Conservation (phyloP, 2,329 filamentous ascomycete genomes). For the Laburnicola sp. region DNA sequence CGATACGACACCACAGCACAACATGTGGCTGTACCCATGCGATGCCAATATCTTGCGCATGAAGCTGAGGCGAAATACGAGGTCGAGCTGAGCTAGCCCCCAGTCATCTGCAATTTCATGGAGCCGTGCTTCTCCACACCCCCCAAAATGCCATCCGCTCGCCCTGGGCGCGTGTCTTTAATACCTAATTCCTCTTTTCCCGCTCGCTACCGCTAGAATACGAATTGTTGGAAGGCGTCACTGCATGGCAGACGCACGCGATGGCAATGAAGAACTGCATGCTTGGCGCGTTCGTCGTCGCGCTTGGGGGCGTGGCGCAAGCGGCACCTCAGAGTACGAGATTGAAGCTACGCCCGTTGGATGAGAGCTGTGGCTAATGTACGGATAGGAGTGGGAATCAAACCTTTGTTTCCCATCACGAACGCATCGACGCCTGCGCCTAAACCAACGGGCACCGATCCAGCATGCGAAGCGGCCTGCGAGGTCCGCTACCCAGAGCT, state of each 20-base stretch:
- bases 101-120: conserved; percentile 6
- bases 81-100: conserved; percentile 2
- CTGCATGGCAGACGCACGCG: neutral
- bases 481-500: conserved; percentile 11
- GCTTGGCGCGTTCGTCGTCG: conserved; percentile 5
- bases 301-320: conserved; percentile 11
- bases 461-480: conserved; percentile 8
- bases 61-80: conserved; percentile 17
- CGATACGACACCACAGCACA: neutral
- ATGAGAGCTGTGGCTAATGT: conserved; percentile 3
- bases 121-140: neutral
- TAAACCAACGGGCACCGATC: conserved; percentile 4
- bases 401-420: conserved; percentile 2
- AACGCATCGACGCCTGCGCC: conserved; percentile 5
- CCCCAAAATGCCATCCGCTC: conserved; percentile 13
- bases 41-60: conserved; percentile 13
- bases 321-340: conserved; percentile 14
- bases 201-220: conserved; percentile 6
- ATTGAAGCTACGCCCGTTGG: neutral
- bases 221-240: neutral
- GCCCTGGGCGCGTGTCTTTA: conserved; percentile 1
- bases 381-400: conserved; percentile 1
- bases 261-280: conserved; percentile 4
- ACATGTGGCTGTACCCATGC: conserved; percentile 9
- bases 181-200: conserved; percentile 3